Conservation (phyloP, 2,329 filamentous ascomycete genomes). For the Penicillium sp. region DNA sequence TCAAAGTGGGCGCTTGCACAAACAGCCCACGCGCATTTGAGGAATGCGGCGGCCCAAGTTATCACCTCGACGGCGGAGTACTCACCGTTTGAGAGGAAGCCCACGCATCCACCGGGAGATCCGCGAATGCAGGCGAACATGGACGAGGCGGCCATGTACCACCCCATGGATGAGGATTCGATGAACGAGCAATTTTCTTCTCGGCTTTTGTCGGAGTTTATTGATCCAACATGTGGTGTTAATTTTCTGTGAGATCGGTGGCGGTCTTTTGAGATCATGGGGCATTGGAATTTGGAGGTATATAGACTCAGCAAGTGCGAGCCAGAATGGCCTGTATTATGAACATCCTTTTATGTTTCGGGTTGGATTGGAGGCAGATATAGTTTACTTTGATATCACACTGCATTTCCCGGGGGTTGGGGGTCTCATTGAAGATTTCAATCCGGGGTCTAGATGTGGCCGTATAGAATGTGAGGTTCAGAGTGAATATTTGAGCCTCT, state of each 20-base stretch:
- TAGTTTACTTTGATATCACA: no score
- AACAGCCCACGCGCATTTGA: background rate
- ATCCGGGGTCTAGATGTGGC: no score
- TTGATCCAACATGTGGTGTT: constrained; percentile 1
- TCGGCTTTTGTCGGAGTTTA: background rate
- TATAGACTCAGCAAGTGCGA: no score
- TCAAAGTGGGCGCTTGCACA: background rate
- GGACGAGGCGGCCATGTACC: background rate
- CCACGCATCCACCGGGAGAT: background rate
- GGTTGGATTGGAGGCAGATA: no score
- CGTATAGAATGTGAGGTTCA: no score
- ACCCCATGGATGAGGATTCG: background rate
- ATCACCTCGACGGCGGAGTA: background rate
- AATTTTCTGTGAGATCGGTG: background rate
- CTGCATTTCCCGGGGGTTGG: no score
- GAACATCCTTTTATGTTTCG: no score
- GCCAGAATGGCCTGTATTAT: no score
- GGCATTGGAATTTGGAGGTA: background rate
- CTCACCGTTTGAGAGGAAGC: background rate
- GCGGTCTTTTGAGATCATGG: background rate
- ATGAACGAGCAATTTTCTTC: background rate
- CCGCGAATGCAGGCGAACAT: background rate
- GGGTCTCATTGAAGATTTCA: no score
- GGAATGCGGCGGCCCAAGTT: background rate
- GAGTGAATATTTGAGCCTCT: no score